Evolutionary conservation across 805 yeast species (phyloP), one percentile per base, ranked within the genome.

Genomic region (Starmerella asiatica): DNA sequence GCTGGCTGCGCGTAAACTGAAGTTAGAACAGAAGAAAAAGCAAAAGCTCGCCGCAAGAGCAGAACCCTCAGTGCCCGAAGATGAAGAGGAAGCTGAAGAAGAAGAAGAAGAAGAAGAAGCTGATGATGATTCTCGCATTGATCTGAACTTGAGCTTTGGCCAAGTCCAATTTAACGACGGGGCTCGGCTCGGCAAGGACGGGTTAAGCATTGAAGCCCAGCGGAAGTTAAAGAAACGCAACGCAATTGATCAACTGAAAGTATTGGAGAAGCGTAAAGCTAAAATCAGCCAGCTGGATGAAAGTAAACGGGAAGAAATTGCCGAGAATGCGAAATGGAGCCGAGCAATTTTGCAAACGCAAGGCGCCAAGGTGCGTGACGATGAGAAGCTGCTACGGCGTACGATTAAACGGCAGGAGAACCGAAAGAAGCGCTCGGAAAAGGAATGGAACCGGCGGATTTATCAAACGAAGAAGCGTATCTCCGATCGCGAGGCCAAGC

Each of bases 381-480:
- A 88, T 59, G 97, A 88, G 58, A 77, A 75, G 55, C 63, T 91
- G 51, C 70, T 91, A 60, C 79, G 77, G 54, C 88, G 83, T 59
- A 82, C 96, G 2, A 60, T 88, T 45, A 85, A 80, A 64, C 71
- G 80, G 52, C 82, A 84, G 56, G 88, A 83, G 52, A 75, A 80
- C 45, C 70, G 71, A 55, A 91, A 91, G 67, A 71, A 81, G 55
- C 82, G 77, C 65, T 79, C 93, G 42, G 94, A 84, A 53, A 65
- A 74, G 37, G 94, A 88, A 60, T 91, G 99, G 99, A 71, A 65
- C 48, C 96, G 88, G 37, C 73, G 99, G 49, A 78, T 81, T 57
- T 80, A 77, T 51, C 70, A 70, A 28, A 94, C 91, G 12, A 73
- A 73, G 43, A 81, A 77, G 50, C 76, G 78, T 29, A 76, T 80